Conservation (phyloP, 257 asterid species). For the Petrea volubilis region DNA sequence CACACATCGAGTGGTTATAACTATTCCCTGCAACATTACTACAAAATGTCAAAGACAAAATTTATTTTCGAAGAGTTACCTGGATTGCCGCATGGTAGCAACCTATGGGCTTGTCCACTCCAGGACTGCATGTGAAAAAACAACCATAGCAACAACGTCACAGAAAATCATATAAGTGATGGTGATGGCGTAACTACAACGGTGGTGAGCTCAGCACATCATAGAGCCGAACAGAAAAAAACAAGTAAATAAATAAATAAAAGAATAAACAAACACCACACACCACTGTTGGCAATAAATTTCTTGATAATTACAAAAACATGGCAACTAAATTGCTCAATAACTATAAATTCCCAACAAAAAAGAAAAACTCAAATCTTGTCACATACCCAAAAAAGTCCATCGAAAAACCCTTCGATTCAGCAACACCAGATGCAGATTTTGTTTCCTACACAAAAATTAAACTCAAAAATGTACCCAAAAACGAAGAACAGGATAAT, state of each 20-base stretch:
- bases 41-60: slow-evolving; percentile 2
- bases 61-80: slow-evolving; percentile 38
- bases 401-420: slow-evolving; percentile 39
- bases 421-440: slow-evolving; percentile 44
- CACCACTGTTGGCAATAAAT: background rate
- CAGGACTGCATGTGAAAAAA: slow-evolving; percentile 44
- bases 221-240: background rate
- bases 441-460: slow-evolving; percentile 47
- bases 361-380: background rate
- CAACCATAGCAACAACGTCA: slow-evolving; percentile 12
- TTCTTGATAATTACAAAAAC: too few relatives aligned
- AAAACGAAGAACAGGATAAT: background rate
- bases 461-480: background rate
- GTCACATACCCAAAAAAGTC: slow-evolving; percentile 46
- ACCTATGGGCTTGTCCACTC: slow-evolving; percentile 72
- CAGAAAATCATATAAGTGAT: background rate
- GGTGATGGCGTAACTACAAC: background rate
- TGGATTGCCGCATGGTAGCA: slow-evolving; percentile 82
- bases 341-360: too few relatives aligned
- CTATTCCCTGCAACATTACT: background rate
- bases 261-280: too few relatives aligned
- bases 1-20: background rate
- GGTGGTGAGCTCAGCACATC: background rate
- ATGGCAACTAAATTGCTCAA: background rate
- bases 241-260: background rate